Evolutionary conservation across 2,329 filamentous ascomycete genomes (phyloP), one percentile per base, ranked within the genome.

Genomic region (Cladosporium sp.): DNA sequence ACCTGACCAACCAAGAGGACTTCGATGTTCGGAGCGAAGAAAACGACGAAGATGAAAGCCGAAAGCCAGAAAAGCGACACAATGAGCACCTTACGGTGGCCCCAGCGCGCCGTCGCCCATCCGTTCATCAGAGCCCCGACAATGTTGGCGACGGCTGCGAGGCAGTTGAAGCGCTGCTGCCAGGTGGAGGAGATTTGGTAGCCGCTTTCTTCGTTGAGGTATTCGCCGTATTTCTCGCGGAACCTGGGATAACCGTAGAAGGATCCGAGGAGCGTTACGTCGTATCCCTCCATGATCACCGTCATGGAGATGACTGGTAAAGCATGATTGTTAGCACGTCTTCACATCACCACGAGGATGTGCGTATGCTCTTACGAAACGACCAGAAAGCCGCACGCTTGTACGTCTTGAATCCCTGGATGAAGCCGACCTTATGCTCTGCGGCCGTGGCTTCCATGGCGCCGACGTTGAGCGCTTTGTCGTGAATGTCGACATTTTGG

Each of bases 311-410:
- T 50, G 12, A 48, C 43, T 46, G 3, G 13, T n/a, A 2, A 12
- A n/a, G n/a, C n/a, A n/a, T n/a, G 5, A 32, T 32, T 9, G 30
- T 32, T 1, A 67, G 50, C 11, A 67, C 3, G 7, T 16, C 32
- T n/a, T 35, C 12, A 13, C 15, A 4, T 16, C 32, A 16, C n/a
- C 15, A 16, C 30, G 30, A n/a, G 30, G 30, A 32, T 32, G 30
- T 11, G n/a, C 4, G 30, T 12, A n/a, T 4, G 30, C 2, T 32
- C 63, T 38, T 36, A 46, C 43, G 13, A 15, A 48, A 48, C 60
- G 84, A 88, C 88, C 88, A 95, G 18, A 74, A 78, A 50, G 94
- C 84, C 16, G 90, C 90, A 72, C 94, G 92, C 51, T 88, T 89
- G 64, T 95, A 95, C 22, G 92, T 76, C 63, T 76, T 82, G 67